Conservation (phyloP, 2,329 filamentous ascomycete genomes). For the Exophiala dermatitidis region DNA sequence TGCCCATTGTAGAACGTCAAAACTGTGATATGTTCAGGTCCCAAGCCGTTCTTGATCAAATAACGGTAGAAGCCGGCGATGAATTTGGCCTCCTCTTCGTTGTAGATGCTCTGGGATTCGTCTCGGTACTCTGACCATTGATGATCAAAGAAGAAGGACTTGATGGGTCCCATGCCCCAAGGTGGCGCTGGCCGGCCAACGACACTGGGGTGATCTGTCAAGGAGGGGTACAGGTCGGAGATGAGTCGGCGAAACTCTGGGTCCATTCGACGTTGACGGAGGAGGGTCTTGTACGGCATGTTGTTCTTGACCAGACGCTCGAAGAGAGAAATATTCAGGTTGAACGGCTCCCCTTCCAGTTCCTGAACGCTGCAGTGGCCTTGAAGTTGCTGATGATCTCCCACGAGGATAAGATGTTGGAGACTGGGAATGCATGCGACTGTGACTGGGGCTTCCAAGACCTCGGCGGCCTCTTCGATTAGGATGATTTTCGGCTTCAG, state of each 20-base stretch:
- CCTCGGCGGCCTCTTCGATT: constrained; percentile 75
- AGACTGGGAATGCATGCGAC: constrained; percentile 55
- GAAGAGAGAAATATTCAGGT: constrained; percentile 69
- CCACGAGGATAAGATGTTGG: constrained; percentile 62
- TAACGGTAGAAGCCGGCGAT: constrained; percentile 65
- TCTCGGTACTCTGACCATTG: constrained; percentile 59
- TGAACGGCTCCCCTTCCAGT: constrained; percentile 55
- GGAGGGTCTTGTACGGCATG: constrained; percentile 58
- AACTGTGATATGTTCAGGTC: constrained; percentile 60
- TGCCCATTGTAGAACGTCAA: constrained; percentile 88
- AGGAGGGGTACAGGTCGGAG: constrained; percentile 53
- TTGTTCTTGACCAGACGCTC: constrained; percentile 64
- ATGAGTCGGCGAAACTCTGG: constrained; percentile 58
- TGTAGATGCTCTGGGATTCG: constrained; percentile 59
- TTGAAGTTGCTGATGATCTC: constrained; percentile 73
- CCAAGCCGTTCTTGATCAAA: constrained; percentile 60
- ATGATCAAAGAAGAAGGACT: constrained; percentile 59
- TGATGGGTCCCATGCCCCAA: constrained; percentile 50
- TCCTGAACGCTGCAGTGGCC: constrained; percentile 57
- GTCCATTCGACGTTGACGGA: constrained; percentile 66
- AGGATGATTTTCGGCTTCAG: constrained; percentile 61
- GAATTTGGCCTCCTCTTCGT: constrained; percentile 67
- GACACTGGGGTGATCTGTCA: constrained; percentile 55
- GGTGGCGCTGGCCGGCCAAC: constrained; percentile 42
- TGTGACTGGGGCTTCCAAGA: constrained; percentile 51